Conservation (phyloP, 306 rosid species). For the Crataegus laevigata region DNA sequence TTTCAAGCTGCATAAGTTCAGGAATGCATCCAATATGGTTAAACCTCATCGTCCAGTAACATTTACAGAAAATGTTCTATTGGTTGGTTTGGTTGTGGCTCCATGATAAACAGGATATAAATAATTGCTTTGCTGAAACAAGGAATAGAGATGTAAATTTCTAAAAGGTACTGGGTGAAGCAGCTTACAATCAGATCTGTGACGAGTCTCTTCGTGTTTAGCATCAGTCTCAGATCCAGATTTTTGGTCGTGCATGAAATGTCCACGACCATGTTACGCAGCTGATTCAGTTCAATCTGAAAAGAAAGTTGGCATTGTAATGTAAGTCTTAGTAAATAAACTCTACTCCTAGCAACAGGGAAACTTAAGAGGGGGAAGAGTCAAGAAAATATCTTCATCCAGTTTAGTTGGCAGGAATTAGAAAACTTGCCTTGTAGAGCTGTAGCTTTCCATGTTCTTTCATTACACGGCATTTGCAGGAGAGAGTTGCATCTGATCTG, state of each 20-base stretch:
- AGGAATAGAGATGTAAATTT: not conserved
- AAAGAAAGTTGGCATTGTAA: not conserved
- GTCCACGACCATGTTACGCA: constrained; percentile 37
- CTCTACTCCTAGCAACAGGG: not conserved
- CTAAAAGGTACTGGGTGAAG: not conserved
- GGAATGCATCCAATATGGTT: not conserved
- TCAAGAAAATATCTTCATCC: not conserved
- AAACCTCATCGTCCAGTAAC: not conserved
- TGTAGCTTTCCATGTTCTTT: constrained; percentile 28
- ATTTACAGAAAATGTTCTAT: not conserved
- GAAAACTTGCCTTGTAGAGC: constrained; percentile 32
- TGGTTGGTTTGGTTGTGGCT: not conserved
- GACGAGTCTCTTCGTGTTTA: constrained; percentile 21
- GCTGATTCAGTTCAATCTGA: constrained; percentile 30
- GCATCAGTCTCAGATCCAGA: constrained; percentile 45
- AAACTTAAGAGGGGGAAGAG: not conserved
- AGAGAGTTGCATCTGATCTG: constrained; percentile 19
- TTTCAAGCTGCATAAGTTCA: not conserved
- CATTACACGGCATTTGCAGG: constrained; percentile 32
- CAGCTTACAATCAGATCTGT: constrained; percentile 25
- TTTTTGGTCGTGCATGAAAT: constrained; percentile 37
- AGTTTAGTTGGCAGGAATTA: not conserved
- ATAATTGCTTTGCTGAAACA: not conserved
- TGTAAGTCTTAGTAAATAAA: not conserved
- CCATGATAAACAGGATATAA: not conserved